Evolutionary conservation across 2,329 filamentous ascomycete species (phyloP), one percentile per base, ranked within the genome.

Genomic region (Microcyclosporella mali): DNA sequence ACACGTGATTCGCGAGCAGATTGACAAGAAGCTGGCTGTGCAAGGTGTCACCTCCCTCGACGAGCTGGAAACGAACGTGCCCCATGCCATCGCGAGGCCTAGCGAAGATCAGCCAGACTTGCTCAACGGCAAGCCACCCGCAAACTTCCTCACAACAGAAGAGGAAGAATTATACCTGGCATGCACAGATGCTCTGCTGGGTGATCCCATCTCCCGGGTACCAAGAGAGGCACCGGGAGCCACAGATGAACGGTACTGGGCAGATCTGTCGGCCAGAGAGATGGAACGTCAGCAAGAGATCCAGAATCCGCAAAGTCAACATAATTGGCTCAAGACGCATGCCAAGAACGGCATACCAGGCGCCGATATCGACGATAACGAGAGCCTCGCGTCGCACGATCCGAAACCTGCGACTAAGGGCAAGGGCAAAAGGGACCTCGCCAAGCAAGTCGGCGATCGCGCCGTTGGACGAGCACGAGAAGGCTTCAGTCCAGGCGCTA

Each of bases 291-390:
- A 61, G 40, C 64, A 73, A 33, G 73, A 80, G 42, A 66, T 88
- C 17, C 78, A 78, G 39, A 97, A 97, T 62, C 88, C 89, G 0
- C 85, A 88, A 32, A 94, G 86, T 46, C 89, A 95, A 2, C 94
- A 94, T 69, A 95, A 94, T 65, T 98, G 92, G 92, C 77, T 98
- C 10, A 57, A 56, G 41, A 52, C 54, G 18, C 59, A 64, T 41
- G 46, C 45, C 2, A 53, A 52, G 30, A 41, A 49, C 16, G 48
- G 47, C 12, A 25, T 25, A 4, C 44, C 49, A 15, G 53, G 38
- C 6, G 47, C 45, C 8, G 59, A 56, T 18, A 48, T 51, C 4
- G 60, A 62, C 16, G 58, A 58, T 79, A 87, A 50, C 82, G 87
- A 60, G 77, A 95, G 65, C 82, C 87, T 46, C 85, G 88, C 2